These are phyloP conservation scores for Candida multigemmis DNA, from an alignment of 805 yeast genomes.

Conservation along the genomic window DNA sequence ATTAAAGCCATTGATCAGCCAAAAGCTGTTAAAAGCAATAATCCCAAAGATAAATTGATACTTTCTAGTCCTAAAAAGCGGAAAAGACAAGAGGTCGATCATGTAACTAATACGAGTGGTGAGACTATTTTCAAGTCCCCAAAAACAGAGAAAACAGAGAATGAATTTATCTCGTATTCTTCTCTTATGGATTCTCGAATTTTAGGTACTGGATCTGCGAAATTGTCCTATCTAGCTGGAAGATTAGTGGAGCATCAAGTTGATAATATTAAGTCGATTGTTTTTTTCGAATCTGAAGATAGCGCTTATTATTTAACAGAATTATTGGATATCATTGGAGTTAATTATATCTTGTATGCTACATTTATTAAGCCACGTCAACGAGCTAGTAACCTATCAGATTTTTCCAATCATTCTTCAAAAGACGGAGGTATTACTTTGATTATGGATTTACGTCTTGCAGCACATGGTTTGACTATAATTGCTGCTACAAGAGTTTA, in stretches of 20 bases:
- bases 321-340: conserved; percentile 50
- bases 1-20: conserved; percentile 4
- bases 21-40: conserved; percentile 1
- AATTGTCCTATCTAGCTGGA: conserved; percentile 51
- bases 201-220: conserved; percentile 57
- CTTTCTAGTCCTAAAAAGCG: not conserved
- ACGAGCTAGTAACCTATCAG: conserved; percentile 43
- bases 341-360: conserved; percentile 56
- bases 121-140: too few species aligned
- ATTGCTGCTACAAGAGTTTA: conserved; percentile 62
- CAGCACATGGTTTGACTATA: conserved; percentile 64
- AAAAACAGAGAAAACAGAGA: conserved; percentile 3
- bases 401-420: conserved; percentile 34
- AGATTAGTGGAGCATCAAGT: conserved; percentile 44
- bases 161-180: conserved; percentile 7
- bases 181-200: conserved; percentile 25
- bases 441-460: conserved; percentile 59
- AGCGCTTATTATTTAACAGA: conserved; percentile 63
- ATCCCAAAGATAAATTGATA: conserved; percentile 1
- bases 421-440: conserved; percentile 40
- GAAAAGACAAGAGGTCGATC: conserved; percentile 1
- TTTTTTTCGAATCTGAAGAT: conserved; percentile 66
- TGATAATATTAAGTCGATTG: conserved; percentile 42
- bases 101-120: too few species aligned
- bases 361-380: conserved; percentile 43